phyloP scores from a whole-genome alignment of 1,284 basidiomycete species.

The Leucoagaricus sp. region DNA sequence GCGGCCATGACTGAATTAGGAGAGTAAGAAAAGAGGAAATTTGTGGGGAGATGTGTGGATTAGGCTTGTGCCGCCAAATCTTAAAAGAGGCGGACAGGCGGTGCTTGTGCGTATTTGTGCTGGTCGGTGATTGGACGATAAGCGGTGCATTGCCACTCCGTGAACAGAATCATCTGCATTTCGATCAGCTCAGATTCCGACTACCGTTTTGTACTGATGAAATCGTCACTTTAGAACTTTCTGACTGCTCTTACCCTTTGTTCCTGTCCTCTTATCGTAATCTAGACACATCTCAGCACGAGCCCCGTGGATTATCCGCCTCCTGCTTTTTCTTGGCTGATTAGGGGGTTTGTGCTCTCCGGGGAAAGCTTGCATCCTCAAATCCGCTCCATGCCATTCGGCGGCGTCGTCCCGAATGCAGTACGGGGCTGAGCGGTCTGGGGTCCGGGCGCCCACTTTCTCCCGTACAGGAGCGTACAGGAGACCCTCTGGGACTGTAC shows the following conservation, averaged over 20 bases:
- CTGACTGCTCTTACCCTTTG: background rate
- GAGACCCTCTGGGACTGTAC: background rate
- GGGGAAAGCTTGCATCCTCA: background rate
- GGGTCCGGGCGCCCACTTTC: background rate
- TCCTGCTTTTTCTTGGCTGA: background rate
- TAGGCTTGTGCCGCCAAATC: conserved; percentile 18
- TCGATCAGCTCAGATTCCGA: background rate
- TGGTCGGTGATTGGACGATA: conserved; percentile 43
- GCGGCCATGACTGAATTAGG: conserved; percentile 29
- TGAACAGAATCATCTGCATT: conserved; percentile 9
- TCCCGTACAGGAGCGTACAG: too few relatives aligned
- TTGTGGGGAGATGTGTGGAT: conserved; percentile 20
- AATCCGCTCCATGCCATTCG: background rate
- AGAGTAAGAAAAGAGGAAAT: conserved; percentile 18
- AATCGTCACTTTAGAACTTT: conserved; percentile 1
- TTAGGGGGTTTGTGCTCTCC: background rate
- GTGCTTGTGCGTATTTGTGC: conserved; percentile 15
- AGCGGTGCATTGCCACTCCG: conserved; percentile 20
- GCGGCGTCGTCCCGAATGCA: background rate
- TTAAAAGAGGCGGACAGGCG: conserved; percentile 20
- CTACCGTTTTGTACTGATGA: background rate
- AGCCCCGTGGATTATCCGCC: conserved; percentile 12
- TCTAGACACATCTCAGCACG: background rate
- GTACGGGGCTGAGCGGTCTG: background rate
- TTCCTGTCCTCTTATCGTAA: conserved; percentile 1